A percentile compares a stretch with the other conserved stretches of the same genome.
Conservation (phyloP, 2,329 filamentous ascomycete species). For the Dothiorella sarmentorum region DNA sequence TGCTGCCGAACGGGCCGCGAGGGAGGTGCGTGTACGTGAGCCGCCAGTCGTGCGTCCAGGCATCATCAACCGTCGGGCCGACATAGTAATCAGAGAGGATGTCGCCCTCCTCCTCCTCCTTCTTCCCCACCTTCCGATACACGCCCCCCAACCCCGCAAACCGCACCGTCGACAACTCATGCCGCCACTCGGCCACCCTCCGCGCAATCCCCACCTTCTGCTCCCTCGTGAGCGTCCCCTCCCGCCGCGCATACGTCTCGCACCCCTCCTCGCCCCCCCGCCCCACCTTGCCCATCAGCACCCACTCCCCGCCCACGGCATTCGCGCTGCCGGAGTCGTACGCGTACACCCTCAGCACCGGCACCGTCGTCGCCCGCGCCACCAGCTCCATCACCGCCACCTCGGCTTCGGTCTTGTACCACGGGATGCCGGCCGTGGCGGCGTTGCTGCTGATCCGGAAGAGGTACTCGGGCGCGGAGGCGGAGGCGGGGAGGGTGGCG, state of each 20-base stretch:
- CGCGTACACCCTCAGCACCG: conserved; percentile 20
- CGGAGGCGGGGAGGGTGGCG: neutral
- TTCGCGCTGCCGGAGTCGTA: conserved; percentile 21
- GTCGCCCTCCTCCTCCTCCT: too few relatives aligned
- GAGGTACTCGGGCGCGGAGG: conserved; percentile 24
- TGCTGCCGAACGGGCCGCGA: neutral
- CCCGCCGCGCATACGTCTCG: neutral
- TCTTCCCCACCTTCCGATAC: too few relatives aligned
- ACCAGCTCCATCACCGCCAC: conserved; percentile 25
- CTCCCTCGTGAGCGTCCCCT: neutral
- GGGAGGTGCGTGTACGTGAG: neutral
- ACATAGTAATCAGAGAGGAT: neutral
- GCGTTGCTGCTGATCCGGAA: conserved; percentile 26
- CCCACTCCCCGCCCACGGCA: conserved; percentile 26
- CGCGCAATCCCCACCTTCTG: neutral
- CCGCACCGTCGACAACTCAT: neutral
- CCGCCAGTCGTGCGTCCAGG: neutral
- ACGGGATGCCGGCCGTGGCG: too few relatives aligned
- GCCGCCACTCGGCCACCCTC: neutral
- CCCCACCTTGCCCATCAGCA: conserved; percentile 23
- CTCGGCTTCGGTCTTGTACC: conserved; percentile 24
- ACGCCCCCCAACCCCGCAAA: neutral
- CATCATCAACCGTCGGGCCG: neutral
- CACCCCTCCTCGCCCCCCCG: conserved; percentile 21
- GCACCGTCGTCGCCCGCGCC: conserved; percentile 21